phyloP scores from a whole-genome alignment of 352 stramenopile species.

The Globisporangium paddicum region DNA sequence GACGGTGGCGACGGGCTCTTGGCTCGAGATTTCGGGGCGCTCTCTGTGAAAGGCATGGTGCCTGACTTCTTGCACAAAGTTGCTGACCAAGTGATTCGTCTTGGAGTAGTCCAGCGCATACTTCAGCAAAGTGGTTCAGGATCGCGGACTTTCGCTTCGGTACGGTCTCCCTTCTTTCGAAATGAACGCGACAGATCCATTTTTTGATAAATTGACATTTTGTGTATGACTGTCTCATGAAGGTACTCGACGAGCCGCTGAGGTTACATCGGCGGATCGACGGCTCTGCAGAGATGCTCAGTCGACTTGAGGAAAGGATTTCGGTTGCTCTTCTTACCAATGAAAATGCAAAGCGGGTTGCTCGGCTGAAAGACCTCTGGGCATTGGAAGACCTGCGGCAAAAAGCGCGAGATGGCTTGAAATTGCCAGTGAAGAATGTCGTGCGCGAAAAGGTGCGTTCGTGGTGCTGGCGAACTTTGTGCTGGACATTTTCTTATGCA shows the following conservation, averaged over 20 bases:
- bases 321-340: background rate
- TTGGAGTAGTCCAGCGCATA: slow-evolving; percentile 36
- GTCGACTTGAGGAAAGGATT: slow-evolving; percentile 3
- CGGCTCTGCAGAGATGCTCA: background rate
- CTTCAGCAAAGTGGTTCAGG: slow-evolving; percentile 17
- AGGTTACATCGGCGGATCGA: background rate
- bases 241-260: slow-evolving; percentile 8
- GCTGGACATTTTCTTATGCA: background rate
- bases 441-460: background rate
- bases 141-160: background rate
- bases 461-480: background rate
- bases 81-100: slow-evolving; percentile 18
- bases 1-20: slow-evolving; percentile 32
- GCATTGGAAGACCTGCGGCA: background rate
- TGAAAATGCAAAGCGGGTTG: background rate
- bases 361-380: background rate
- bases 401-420: background rate
- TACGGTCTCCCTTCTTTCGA: background rate
- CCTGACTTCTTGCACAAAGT: slow-evolving; percentile 28
- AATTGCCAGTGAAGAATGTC: background rate
- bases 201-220: background rate
- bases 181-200: background rate
- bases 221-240: background rate
- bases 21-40: slow-evolving; percentile 10
- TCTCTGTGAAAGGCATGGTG: slow-evolving; percentile 19